Conservation (phyloP, 495 filamentous ascomycete species). For the Aspergillus biplanus region DNA sequence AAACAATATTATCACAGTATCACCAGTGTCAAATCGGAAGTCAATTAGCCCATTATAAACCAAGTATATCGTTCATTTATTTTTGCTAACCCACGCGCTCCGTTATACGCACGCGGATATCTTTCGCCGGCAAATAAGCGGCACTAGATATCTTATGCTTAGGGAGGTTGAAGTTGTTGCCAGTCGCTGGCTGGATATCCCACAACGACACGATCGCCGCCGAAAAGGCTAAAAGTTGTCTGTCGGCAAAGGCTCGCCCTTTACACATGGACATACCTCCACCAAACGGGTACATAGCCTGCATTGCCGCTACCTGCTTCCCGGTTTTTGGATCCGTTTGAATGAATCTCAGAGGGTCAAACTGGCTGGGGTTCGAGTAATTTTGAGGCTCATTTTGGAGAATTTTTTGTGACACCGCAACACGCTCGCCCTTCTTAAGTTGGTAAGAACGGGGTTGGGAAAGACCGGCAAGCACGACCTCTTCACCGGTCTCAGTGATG, state of each 20-base stretch:
- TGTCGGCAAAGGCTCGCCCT: conserved; percentile 53
- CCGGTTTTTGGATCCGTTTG: conserved; percentile 39
- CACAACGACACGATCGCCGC: conserved; percentile 55
- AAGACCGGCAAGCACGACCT: conserved; percentile 29
- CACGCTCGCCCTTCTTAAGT: conserved; percentile 51
- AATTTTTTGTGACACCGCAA: conserved; percentile 53
- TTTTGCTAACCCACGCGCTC: conserved; percentile 29
- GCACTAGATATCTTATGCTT: conserved; percentile 38
- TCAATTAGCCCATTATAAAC: too few relatives aligned
- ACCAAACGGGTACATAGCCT: conserved; percentile 48
- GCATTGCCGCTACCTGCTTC: conserved; percentile 29
- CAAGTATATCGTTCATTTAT: too few relatives aligned
- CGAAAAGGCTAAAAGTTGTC: conserved; percentile 50
- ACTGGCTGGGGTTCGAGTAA: conserved; percentile 54
- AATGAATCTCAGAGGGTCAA: conserved; percentile 58
- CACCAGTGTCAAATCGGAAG: too few relatives aligned
- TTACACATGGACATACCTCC: conserved; percentile 50
- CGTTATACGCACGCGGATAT: conserved; percentile 42
- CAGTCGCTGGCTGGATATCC: conserved; percentile 50
- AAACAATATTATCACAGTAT: too few relatives aligned
- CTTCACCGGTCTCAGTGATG: conserved; percentile 47
- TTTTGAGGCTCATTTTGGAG: conserved; percentile 52
- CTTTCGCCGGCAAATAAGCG: conserved; percentile 40
- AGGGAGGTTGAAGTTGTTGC: conserved; percentile 34
- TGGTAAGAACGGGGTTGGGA: conserved; percentile 43